phyloP scores from a whole-genome alignment of 257 asterid species.

The Fraxinus cuspidata region DNA sequence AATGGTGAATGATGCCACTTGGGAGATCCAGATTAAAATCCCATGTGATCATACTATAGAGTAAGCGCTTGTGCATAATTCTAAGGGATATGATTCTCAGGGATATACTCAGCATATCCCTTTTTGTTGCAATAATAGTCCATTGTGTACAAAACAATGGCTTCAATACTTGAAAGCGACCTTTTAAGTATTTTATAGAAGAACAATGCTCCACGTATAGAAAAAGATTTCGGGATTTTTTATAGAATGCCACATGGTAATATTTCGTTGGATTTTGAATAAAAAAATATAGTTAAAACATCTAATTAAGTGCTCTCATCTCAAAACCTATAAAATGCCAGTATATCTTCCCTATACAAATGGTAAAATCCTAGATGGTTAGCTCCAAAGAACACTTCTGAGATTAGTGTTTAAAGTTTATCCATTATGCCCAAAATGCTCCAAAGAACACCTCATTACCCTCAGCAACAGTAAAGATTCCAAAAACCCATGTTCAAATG shows the following conservation, averaged over 20 bases:
- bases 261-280: too few relatives aligned
- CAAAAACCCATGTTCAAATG: conserved; percentile 16
- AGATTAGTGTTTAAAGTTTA: conserved; percentile 7
- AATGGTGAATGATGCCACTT: neutral
- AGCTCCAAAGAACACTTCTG: conserved; percentile 5
- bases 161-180: neutral
- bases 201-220: too few relatives aligned
- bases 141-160: neutral
- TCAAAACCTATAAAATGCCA: too few relatives aligned
- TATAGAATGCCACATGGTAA: too few relatives aligned
- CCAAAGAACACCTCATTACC: neutral
- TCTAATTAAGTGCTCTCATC: too few relatives aligned
- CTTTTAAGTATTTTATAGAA: neutral
- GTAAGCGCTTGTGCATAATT: neutral
- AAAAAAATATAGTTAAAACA: too few relatives aligned
- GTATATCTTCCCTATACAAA: too few relatives aligned
- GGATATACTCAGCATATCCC: conserved; percentile 1
- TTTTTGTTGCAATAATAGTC: neutral
- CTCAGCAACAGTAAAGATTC: neutral
- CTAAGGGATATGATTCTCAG: neutral
- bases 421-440: neutral
- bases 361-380: neutral
- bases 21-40: neutral
- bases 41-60: neutral
- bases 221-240: too few relatives aligned